phyloP scores from a whole-genome alignment of 225 moss, liverwort and hornwort species.

The Physcomitrium patens region DNA sequence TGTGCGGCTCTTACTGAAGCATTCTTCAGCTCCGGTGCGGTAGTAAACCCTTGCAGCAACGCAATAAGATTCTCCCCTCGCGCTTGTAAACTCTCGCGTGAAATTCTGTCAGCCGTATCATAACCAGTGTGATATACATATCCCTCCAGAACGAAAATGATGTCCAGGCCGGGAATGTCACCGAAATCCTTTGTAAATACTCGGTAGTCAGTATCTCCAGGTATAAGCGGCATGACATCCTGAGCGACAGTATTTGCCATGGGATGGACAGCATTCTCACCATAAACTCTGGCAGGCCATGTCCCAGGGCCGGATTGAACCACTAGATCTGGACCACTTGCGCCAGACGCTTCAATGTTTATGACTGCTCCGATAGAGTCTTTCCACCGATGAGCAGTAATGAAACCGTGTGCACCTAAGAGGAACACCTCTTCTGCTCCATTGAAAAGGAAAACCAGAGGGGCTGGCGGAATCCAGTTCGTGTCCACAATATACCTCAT shows the following conservation, averaged over 20 bases:
- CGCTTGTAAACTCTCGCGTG: conserved; percentile 86
- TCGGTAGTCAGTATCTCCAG: conserved; percentile 95
- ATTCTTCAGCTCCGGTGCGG: conserved; percentile 87
- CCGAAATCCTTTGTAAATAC: conserved; percentile 83
- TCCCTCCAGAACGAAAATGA: conserved; percentile 84
- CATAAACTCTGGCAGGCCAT: conserved; percentile 96
- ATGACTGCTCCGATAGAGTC: conserved; percentile 87
- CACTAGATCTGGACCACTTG: conserved; percentile 93
- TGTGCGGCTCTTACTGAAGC: conserved; percentile 57
- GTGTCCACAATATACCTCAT: conserved; percentile 83
- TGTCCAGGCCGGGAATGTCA: conserved; percentile 92
- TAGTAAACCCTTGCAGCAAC: conserved; percentile 77
- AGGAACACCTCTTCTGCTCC: conserved; percentile 92
- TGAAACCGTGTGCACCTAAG: conserved; percentile 87
- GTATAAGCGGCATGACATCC: conserved; percentile 94
- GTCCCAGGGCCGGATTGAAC: conserved; percentile 97
- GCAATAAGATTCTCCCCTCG: conserved; percentile 92
- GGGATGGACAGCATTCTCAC: conserved; percentile 89
- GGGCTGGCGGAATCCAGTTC: conserved; percentile 88
- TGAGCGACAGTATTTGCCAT: conserved; percentile 96
- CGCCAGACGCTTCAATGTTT: conserved; percentile 91
- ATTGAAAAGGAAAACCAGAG: conserved; percentile 94
- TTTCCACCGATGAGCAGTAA: conserved; percentile 82
- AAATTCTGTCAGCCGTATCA: conserved; percentile 83
- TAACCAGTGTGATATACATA: conserved; percentile 92